phyloP scores from a whole-genome alignment of 371 early-diverging fungal genomes.

The Mortierella sp. region DNA sequence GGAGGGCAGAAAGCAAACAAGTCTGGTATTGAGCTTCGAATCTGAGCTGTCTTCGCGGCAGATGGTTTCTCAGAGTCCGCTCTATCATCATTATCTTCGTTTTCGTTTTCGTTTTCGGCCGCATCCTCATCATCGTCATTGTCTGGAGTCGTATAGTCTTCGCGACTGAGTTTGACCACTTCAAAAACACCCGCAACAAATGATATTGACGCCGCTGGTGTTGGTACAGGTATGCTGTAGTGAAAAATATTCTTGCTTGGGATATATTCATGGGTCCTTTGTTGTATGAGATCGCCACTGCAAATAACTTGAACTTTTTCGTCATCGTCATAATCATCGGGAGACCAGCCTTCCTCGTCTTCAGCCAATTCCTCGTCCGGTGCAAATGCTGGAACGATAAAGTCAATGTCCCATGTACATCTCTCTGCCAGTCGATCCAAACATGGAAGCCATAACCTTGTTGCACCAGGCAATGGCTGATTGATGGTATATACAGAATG shows the following conservation, averaged over 20 bases:
- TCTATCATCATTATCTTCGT: constrained; percentile 52
- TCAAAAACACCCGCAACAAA: constrained; percentile 54
- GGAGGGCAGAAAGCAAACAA: constrained; percentile 79
- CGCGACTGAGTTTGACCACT: constrained; percentile 57
- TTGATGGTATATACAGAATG: constrained; percentile 86
- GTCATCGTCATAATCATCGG: constrained; percentile 59
- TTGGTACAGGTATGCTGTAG: constrained; percentile 42
- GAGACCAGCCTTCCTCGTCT: constrained; percentile 61
- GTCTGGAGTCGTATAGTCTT: constrained; percentile 61
- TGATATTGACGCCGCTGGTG: constrained; percentile 47
- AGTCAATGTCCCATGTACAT: constrained; percentile 91
- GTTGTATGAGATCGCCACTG: constrained; percentile 80
- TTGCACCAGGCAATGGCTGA: constrained; percentile 78
- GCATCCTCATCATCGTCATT: constrained; percentile 63
- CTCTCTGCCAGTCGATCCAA: constrained; percentile 80
- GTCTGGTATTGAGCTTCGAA: constrained; percentile 61
- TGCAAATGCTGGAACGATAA: constrained; percentile 74
- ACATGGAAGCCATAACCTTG: constrained; percentile 93
- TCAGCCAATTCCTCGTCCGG: constrained; percentile 54
- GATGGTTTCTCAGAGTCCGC: constrained; percentile 30
- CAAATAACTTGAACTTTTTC: constrained; percentile 79
- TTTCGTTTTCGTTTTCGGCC: constrained; percentile 50
- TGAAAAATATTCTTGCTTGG: constrained; percentile 38
- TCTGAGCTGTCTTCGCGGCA: constrained; percentile 10
- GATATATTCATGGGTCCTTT: constrained; percentile 28